Evolutionary conservation across 2,329 filamentous ascomycete species (phyloP), one percentile per base, ranked within the genome.

Genomic region (Trichoderma citrinoviride): DNA sequence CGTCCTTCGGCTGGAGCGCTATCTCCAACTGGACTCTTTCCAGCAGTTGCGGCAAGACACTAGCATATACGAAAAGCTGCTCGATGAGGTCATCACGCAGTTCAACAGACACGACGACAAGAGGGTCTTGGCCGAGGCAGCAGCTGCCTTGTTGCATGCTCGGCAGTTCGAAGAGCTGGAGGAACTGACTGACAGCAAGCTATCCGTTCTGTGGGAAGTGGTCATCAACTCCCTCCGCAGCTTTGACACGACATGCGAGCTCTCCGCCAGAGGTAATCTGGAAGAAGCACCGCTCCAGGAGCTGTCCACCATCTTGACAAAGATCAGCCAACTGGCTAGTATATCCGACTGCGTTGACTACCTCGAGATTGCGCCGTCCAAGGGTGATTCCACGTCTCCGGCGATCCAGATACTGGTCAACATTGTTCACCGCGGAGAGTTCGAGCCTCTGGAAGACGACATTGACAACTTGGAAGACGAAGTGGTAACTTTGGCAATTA

Each of bases 81-180:
- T 99, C 1, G 93, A 97, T 70, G 93, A 97, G 72, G 92, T 98
- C 70, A 93, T 91, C 75, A 92, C 92, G 65, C 95, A 99, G 71
- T 98, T 99, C 78, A 88, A 90, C 71, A 88, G 92, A n/a, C 95
- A 99, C 73, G 91, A 91, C 49, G 92, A 96, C 72, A 90, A 91
- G 71, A 86, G 86, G 63, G 93, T 98, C 19, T 82, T 99, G 52
- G 87, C 87, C 12, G 93, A 97, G 76, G 94, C 93, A 15, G 90
- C 90, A 29, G 84, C 87, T 23, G 91, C 93, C 5, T 85, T 99
- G 43, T 79, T 97, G 37, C 92, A 96, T 73, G 93, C 94, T 8
- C 89, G 91, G 68, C 89, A 88, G 67, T 94, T 92, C 67, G 92
- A 95, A 67, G 94, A 97, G 73, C 86, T 97, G 40, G 90, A 93